Evolutionary conservation across 306 rosid genomes (phyloP).

Genomic region (Elaeagnus macrophylla): DNA sequence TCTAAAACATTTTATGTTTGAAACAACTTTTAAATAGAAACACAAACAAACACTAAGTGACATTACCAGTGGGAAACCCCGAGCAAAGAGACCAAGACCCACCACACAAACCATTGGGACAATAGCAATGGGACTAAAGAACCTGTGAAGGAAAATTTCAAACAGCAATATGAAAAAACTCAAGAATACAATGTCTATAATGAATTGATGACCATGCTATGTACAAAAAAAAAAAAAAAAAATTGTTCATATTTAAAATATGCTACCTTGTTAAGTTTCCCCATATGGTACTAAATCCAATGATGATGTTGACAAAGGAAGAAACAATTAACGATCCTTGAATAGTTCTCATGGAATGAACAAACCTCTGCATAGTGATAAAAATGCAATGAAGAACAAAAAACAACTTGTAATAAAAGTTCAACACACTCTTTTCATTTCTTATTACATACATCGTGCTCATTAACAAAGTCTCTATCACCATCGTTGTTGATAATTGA

Average conservation of each 20-base stretch:
- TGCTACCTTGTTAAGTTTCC: constrained; percentile 56
- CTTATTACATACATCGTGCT: constrained; percentile 50
- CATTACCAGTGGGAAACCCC: constrained; percentile 86
- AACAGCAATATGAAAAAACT: neutral
- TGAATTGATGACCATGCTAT: neutral
- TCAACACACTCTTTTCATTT: neutral
- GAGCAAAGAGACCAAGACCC: constrained; percentile 69
- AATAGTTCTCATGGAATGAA: constrained; percentile 59
- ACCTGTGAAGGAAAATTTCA: constrained; percentile 33
- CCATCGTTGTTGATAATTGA: constrained; percentile 58
- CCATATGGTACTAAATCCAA: constrained; percentile 72
- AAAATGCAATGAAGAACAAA: neutral
- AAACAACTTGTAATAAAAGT: neutral
- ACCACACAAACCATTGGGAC: constrained; percentile 69
- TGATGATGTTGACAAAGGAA: constrained; percentile 63
- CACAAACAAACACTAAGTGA: neutral
- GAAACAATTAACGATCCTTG: constrained; percentile 84
- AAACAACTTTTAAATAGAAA: no score
- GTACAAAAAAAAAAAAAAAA: neutral
- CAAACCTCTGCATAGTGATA: constrained; percentile 55
- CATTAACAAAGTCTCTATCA: constrained; percentile 36
- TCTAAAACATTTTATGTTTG: no score
- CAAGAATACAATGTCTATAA: neutral
- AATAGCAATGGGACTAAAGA: constrained; percentile 59
- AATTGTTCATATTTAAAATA: neutral